phyloP scores from a whole-genome alignment of 1,284 basidiomycete genomes.

The Fistulina hepatica region DNA sequence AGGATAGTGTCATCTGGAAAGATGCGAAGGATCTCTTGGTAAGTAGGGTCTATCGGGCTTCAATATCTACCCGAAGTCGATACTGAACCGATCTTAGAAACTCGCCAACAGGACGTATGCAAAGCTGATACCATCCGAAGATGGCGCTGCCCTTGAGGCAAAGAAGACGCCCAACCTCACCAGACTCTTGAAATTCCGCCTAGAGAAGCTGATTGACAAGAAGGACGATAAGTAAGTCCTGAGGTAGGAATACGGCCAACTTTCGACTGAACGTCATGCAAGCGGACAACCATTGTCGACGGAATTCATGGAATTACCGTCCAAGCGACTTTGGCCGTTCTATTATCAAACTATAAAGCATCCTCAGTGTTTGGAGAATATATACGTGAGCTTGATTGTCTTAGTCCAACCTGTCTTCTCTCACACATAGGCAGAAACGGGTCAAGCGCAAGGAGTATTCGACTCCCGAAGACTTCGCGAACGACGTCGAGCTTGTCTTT shows the following conservation, averaged over 20 bases:
- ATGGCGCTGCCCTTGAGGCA: slow-evolving; percentile 30
- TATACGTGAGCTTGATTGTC: slow-evolving; percentile 47
- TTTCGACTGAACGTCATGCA: slow-evolving; percentile 18
- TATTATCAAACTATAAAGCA: slow-evolving; percentile 82
- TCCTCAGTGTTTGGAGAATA: slow-evolving; percentile 74
- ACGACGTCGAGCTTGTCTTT: slow-evolving; percentile 84
- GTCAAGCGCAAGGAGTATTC: slow-evolving; percentile 67
- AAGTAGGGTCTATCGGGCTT: slow-evolving; percentile 8
- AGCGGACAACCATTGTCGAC: slow-evolving; percentile 60
- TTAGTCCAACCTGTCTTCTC: slow-evolving; percentile 2
- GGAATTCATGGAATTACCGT: slow-evolving; percentile 79
- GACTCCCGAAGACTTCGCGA: slow-evolving; percentile 60
- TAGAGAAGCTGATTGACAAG: slow-evolving; percentile 62
- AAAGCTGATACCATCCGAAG: slow-evolving; percentile 41
- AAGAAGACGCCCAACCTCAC: slow-evolving; percentile 44
- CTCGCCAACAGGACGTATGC: slow-evolving; percentile 51
- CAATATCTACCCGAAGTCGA: slow-evolving; percentile 2
- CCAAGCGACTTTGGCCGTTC: slow-evolving; percentile 65
- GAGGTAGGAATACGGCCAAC: not conserved
- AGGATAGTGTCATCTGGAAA: slow-evolving; percentile 75
- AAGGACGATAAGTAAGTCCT: slow-evolving; percentile 49
- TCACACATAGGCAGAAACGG: slow-evolving; percentile 41
- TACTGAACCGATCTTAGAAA: slow-evolving; percentile 39
- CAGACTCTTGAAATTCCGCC: slow-evolving; percentile 48
- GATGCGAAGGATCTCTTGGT: slow-evolving; percentile 66